Evolutionary conservation across 1,284 basidiomycete genomes (phyloP), one percentile per base, ranked within the genome.

Genomic region (Cerrena zonata): DNA sequence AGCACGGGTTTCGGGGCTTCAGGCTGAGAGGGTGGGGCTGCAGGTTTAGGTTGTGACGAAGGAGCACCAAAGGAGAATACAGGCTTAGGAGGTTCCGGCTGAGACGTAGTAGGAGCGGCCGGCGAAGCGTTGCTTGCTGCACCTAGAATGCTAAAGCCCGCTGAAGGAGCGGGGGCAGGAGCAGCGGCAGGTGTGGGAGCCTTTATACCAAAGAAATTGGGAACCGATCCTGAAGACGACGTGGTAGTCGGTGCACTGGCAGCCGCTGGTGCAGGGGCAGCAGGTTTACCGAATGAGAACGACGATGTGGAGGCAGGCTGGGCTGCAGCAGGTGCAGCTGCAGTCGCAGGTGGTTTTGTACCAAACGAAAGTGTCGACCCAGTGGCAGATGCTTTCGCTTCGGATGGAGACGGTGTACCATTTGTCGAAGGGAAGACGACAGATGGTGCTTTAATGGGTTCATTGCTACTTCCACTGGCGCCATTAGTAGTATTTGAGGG

Each of bases 221-320:
- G 30, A 7, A 34, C 30, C 7, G 7, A 7, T n/a, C 45, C 52
- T 22, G 38, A 13, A 18, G 50, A 18, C 15, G 46, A 27, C 11
- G 49, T n/a, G 37, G 18, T 7, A 7, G 30, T 5, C 12, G 50
- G 44, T 10, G 40, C 41, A 2, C 49, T 25, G 21, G 48, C 41
- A 42, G 41, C 10, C 3, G 25, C 24, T 7, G 45, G 5, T 12
- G 45, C 5, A 27, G 45, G 18, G 5, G 24, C 42, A 13, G 18
- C 22, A 10, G 55, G 37, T 37, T 61, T 64, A 19, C 53, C 48
- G 11, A 67, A 64, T 50, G 47, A 43, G n/a, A 30, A 41, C 21
- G 47, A 39, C 21, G 47, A n/a, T 2, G 24, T 23, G 3, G 40
- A 5, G 4, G 48, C 19, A 15, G 48, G 47, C 13, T 13, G 5